phyloP scores from a whole-genome alignment of 306 rosid species.

The Alnus glutinosa region DNA sequence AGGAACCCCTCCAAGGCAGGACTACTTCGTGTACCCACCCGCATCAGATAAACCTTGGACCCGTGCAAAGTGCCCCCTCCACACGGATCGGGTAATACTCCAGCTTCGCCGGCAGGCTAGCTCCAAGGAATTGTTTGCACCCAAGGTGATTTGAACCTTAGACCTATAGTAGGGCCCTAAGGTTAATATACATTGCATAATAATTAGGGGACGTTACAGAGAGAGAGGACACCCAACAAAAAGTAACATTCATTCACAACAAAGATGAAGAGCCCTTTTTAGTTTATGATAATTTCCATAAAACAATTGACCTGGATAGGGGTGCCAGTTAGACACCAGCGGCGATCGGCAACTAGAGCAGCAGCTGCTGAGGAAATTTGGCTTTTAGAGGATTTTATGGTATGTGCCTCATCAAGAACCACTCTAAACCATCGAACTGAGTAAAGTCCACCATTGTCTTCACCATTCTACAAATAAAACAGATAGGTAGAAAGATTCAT shows the following conservation, averaged over 20 bases:
- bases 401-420: conserved; percentile 96
- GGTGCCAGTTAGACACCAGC: conserved; percentile 99
- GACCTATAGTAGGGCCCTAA: no score
- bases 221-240: neutral
- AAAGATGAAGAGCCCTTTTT: neutral
- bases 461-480: conserved; percentile 55
- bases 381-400: conserved; percentile 88
- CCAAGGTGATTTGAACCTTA: no score
- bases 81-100: no score
- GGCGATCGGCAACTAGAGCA: conserved; percentile 79
- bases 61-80: no score
- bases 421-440: conserved; percentile 93
- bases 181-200: no score
- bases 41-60: no score
- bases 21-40: no score
- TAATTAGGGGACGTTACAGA: neutral
- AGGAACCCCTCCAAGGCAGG: no score
- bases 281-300: neutral
- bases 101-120: no score
- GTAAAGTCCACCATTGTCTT: conserved; percentile 72
- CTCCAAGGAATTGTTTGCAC: no score
- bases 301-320: conserved; percentile 75
- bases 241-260: neutral
- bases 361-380: conserved; percentile 81
- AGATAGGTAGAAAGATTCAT: conserved; percentile 19